A percentile compares a stretch with the other conserved stretches of the same genome.
phyloP scores from a whole-genome alignment of 2,329 filamentous ascomycete genomes.

The Colletotrichum camelliae region DNA sequence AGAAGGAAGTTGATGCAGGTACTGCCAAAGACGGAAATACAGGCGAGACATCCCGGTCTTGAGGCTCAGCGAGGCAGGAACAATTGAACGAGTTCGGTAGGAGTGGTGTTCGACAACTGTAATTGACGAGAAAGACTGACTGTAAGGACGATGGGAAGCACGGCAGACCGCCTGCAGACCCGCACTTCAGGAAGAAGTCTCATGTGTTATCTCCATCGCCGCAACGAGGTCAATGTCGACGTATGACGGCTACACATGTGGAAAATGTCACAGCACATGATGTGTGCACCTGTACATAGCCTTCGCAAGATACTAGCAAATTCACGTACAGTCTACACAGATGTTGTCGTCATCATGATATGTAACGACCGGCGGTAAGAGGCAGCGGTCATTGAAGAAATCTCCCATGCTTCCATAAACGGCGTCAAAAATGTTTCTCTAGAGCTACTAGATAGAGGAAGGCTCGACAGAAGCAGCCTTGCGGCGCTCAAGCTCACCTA shows the following conservation, averaged over 20 bases:
- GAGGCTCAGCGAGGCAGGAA: not conserved
- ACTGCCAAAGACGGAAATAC: not conserved
- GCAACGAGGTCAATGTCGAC: not conserved
- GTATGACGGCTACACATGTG: not conserved
- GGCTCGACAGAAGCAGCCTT: slow-evolving; percentile 60
- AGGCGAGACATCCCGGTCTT: not conserved
- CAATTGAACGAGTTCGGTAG: not conserved
- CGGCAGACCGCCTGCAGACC: too few relatives aligned
- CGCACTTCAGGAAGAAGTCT: not conserved
- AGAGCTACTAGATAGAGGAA: slow-evolving; percentile 75
- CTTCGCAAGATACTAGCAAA: not conserved
- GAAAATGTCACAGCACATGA: not conserved
- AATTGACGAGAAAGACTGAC: not conserved
- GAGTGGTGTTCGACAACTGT: not conserved
- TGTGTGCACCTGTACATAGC: not conserved
- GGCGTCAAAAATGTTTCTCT: slow-evolving; percentile 63
- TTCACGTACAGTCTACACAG: not conserved
- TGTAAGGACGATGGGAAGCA: not conserved
- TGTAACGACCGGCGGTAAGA: slow-evolving; percentile 81
- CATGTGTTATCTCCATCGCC: not conserved
- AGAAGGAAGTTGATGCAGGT: slow-evolving; percentile 25
- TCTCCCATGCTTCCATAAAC: slow-evolving; percentile 77
- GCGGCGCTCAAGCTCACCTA: slow-evolving; percentile 67
- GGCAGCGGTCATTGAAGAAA: slow-evolving; percentile 66
- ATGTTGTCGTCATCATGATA: slow-evolving; percentile 28